Base-by-base conservation (phyloP, 805 yeast species). In the Millerozyma acaciae region DNA sequence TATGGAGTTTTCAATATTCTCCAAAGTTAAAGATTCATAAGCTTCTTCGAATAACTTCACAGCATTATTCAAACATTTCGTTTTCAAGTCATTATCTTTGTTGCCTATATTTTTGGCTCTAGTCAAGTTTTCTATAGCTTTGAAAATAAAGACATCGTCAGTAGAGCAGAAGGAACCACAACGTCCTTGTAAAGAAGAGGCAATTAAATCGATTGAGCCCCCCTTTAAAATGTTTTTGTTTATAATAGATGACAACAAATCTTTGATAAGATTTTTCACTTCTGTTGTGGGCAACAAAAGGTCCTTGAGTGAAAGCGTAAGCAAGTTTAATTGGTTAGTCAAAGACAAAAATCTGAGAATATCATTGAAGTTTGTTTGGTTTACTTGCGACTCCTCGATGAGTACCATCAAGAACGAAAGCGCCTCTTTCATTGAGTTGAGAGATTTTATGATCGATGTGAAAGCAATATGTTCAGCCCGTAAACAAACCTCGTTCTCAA, bases 81-180 rank as follows among this genome's bases (percentile, higher is more conserved):
- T 62, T 33, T 81, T 74, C 44, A 72, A 55, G 34, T 89, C 96
- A 26, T 72, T 71, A 51, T 89, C 96, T 43, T 75, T 75, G 16
- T 67, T 57, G 2, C 85, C 86, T 39, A 78, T 75, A 37, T 78
- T 84, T 48, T 81, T 84, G 1, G 97, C 97, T 47, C 82, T 79
- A 37, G 90, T 84, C 48, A 93, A 68, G 55, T 84, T 88, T 55
- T 93, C 98, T 47, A 88, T 79, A 0, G 97, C 97, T 57, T 90
- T 84, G 68, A 89, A 93, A 9, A 93, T 85, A 39, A 88, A 72
- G 17, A 93, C 96, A 58, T 93, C 98, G 44, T 84, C 86, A 10
- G 95, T 78, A 0, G 97, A 86, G 51, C 97, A 93, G 59, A 88
- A 93, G 0, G 95, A 79, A 1, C 95, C 95, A 66, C 98, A 93